These are phyloP conservation scores for Blastomyces parvus DNA, from an alignment of 2,329 filamentous ascomycete genomes.

Conservation along the genomic window DNA sequence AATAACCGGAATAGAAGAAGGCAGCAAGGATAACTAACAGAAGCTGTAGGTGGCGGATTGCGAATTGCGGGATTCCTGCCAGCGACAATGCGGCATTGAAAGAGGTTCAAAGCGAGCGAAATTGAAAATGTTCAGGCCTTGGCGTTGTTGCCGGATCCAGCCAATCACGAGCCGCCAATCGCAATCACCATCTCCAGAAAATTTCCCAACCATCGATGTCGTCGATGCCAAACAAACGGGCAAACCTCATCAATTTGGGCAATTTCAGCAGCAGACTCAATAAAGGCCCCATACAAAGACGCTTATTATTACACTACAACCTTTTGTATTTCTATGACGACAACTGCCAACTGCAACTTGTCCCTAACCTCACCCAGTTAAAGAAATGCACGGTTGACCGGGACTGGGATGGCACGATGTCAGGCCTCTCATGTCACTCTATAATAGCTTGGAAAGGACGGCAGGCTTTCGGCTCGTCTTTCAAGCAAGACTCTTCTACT, in stretches of 20 bases:
- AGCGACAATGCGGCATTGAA: neutral
- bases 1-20: neutral
- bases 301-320: neutral
- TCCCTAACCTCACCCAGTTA: neutral
- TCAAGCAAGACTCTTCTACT: slow-evolving; percentile 31
- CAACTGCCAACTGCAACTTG: neutral
- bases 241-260: neutral
- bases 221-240: neutral
- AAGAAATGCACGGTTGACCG: neutral
- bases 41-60: neutral
- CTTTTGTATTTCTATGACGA: neutral
- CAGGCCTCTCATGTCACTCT: slow-evolving; percentile 54
- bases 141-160: neutral
- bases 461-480: slow-evolving; percentile 40
- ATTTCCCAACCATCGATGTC: neutral
- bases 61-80: neutral
- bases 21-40: neutral
- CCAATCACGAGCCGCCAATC: neutral
- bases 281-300: neutral
- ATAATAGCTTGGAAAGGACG: slow-evolving; percentile 47
- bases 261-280: neutral
- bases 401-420: slow-evolving; percentile 46
- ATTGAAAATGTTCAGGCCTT: slow-evolving; percentile 3
- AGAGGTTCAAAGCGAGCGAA: neutral
- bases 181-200: slow-evolving; percentile 1